Base-by-base conservation (phyloP, 2,329 filamentous ascomycete genomes). In the Ascocoryne sarcoides region DNA sequence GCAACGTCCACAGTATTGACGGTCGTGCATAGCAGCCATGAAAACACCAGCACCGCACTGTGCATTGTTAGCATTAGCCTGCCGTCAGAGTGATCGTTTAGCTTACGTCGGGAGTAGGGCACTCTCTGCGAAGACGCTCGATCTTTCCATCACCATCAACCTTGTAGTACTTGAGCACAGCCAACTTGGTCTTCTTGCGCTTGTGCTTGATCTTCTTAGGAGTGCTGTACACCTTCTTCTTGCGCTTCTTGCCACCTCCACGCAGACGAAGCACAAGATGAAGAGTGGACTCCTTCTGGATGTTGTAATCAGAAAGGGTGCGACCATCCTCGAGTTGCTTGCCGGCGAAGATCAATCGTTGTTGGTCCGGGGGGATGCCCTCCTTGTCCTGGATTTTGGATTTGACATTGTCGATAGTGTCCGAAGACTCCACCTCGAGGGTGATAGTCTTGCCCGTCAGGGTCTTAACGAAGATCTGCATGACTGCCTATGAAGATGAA, bases 121-220 rank as follows among this genome's bases (percentile, higher is more conserved):
- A 98, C 81, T 98, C 93, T 71, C 92, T 82, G 67, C 93, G 82
- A 58, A 98, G 83, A 65, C 92, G 92, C 84, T 98, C 92, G 63
- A 98, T 96, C 84, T 96, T 96, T 73, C 93, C 92, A 64, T 98
- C 92, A 62, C 85, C 87, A 71, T 96, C 92, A 62, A 98, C 92
- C 86, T 98, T 98, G 86, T 98, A 98, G 86, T 98, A 98, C 84
- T 98, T 98, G 71, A 98, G 89, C 60, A 98, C 90, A 64, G 92
- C 92, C 70, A 98, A 76, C 84, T 98, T 98, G 82, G 85, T 95
- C 90, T 98, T 98, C 88, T 96, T 98, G 78, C 88, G 84, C 89
- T 98, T 98, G 84, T 98, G 92, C 92, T 98, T 98, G 84, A 98
- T 98, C 88, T 98, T 98, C 89, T 98, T 98, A 70, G 92, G 92